Evolutionary conservation across 1,284 basidiomycete genomes (phyloP).

Genomic region (Apiotrichum domesticum): DNA sequence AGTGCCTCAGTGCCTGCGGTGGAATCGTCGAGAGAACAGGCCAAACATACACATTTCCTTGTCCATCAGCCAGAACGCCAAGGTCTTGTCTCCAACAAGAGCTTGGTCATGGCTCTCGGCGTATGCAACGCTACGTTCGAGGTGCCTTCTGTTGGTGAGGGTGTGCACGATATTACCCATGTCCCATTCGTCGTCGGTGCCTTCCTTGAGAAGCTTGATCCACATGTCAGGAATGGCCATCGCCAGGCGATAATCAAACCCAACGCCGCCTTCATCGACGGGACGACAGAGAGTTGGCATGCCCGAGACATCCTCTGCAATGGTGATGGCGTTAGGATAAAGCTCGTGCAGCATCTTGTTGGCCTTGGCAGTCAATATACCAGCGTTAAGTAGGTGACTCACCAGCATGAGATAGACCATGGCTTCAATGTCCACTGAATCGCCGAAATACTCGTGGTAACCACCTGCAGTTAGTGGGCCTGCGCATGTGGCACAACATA

Average conservation of each 20-base stretch:
- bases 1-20: background rate
- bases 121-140: constrained; percentile 90
- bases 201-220: constrained; percentile 98
- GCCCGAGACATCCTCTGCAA: constrained; percentile 93
- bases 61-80: constrained; percentile 99
- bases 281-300: constrained; percentile 92
- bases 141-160: constrained; percentile 78
- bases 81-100: constrained; percentile 93
- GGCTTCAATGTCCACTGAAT: constrained; percentile 74
- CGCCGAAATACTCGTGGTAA: constrained; percentile 96
- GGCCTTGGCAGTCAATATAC: constrained; percentile 55
- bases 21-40: background rate
- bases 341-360: constrained; percentile 81
- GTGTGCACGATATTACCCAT: constrained; percentile 82
- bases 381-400: constrained; percentile 38
- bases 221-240: constrained; percentile 99
- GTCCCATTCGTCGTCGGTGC: constrained; percentile 80
- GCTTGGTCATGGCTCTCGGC: constrained; percentile 97
- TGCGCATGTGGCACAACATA: constrained; percentile 8
- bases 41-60: constrained; percentile 86
- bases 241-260: constrained; percentile 94
- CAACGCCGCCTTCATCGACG: constrained; percentile 75
- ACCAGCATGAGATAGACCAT: constrained; percentile 96
- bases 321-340: constrained; percentile 76
- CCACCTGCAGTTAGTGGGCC: constrained; percentile 51